These are phyloP conservation scores for Basidiobolus meristosporus DNA, from an alignment of 371 early-diverging fungal genomes.

Conservation along the genomic window DNA sequence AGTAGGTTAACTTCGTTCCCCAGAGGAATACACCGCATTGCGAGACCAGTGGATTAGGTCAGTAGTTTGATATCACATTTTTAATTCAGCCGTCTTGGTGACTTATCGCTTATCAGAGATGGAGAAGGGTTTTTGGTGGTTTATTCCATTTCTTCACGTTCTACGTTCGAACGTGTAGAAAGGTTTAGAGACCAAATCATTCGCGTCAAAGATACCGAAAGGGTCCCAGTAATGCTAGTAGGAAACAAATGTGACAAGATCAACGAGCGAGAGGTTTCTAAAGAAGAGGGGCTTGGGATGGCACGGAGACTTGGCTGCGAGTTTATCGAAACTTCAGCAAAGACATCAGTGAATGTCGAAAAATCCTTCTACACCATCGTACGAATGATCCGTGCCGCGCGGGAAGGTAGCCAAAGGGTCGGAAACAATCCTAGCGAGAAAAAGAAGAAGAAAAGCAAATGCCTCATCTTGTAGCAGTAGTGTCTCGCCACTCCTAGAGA, in stretches of 20 bases:
- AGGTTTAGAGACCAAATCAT: constrained; percentile 65
- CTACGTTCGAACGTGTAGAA: constrained; percentile 69
- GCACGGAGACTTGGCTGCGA: constrained; percentile 47
- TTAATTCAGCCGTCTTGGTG: background rate
- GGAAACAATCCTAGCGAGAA: too few species aligned
- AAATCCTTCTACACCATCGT: constrained; percentile 51
- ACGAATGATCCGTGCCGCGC: constrained; percentile 27
- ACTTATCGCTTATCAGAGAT: constrained; percentile 42
- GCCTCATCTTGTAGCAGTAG: too few species aligned
- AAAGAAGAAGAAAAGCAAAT: too few species aligned
- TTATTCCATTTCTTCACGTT: constrained; percentile 72
- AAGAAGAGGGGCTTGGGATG: constrained; percentile 72
- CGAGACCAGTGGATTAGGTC: constrained; percentile 93
- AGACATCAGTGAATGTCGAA: constrained; percentile 76
- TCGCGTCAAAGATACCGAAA: constrained; percentile 63
- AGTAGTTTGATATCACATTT: constrained; percentile 1
- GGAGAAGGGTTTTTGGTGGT: constrained; percentile 85
- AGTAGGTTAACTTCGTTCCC: too few species aligned
- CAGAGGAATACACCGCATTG: constrained; percentile 63
- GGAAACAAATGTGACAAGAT: constrained; percentile 86
- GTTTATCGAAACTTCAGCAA: constrained; percentile 80
- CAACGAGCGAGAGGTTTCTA: too few species aligned
- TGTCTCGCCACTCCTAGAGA: too few species aligned
- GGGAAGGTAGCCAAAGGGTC: constrained; percentile 7
- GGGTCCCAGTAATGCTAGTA: constrained; percentile 74